Evolutionary conservation across 116 monocot species (phyloP).

Genomic region (Iris pallida): DNA sequence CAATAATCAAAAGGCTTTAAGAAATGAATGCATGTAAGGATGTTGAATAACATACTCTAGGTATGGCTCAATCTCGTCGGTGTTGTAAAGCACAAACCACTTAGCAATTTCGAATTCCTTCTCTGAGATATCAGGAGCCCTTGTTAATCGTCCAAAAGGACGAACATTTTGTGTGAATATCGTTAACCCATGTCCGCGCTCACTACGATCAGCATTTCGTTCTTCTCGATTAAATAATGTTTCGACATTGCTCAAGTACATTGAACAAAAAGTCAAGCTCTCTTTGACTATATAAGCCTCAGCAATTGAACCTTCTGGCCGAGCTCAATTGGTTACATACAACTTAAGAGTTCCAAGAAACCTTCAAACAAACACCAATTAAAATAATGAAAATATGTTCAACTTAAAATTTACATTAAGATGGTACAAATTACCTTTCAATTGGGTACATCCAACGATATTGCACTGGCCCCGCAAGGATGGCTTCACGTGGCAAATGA

Average conservation of each 20-base stretch:
- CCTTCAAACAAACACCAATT: background rate
- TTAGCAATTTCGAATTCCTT: too few species aligned
- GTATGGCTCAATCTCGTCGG: too few species aligned
- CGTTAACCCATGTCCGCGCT: background rate
- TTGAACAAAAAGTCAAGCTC: background rate
- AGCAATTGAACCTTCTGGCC: background rate
- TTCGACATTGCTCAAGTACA: too few species aligned
- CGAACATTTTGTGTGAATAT: too few species aligned
- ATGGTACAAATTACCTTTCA: background rate
- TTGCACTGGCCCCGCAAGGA: conserved; percentile 7
- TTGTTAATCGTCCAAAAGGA: too few species aligned
- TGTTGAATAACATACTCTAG: too few species aligned
- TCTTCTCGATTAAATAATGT: background rate
- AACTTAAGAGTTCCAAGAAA: background rate
- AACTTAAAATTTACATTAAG: background rate
- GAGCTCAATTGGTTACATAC: background rate
- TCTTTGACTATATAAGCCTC: background rate
- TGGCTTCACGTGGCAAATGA: conserved; percentile 11
- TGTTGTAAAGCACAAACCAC: too few species aligned
- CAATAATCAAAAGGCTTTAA: background rate
- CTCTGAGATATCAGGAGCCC: too few species aligned
- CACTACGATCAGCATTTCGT: background rate
- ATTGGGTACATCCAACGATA: conserved; percentile 19
- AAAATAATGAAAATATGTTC: background rate
- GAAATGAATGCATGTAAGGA: background rate